Percentiles rank a stretch among this genome's conserved stretches.
These are phyloP conservation scores for Starmera stellimalicola DNA, from an alignment of 1,139 yeast species.

Conservation along the genomic window DNA sequence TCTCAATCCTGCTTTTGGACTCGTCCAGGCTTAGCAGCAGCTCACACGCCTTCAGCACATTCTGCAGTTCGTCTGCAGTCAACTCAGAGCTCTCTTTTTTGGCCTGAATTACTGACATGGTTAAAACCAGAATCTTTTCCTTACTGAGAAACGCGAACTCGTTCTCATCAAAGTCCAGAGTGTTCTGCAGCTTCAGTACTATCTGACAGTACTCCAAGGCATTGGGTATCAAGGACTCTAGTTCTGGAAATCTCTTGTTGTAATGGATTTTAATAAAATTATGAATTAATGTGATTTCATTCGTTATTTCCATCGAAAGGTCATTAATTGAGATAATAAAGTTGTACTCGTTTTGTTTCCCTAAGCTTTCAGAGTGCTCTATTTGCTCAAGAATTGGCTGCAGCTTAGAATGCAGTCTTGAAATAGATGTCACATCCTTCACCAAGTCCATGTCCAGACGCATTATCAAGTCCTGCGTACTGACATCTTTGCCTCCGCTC, in stretches of 20 bases:
- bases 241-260: constrained; percentile 58
- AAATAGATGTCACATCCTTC: constrained; percentile 8
- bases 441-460: constrained; percentile 6
- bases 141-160: constrained; percentile 34
- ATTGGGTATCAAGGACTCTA: constrained; percentile 53
- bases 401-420: constrained; percentile 8
- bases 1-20: constrained; percentile 35
- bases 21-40: constrained; percentile 37
- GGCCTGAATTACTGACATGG: constrained; percentile 59
- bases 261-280: constrained; percentile 45
- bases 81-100: constrained; percentile 22
- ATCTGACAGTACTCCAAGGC: constrained; percentile 57
- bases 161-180: constrained; percentile 26
- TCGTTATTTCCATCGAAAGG: constrained; percentile 43
- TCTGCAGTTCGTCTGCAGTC: constrained; percentile 27
- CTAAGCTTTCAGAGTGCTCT: constrained; percentile 7
- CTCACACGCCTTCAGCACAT: constrained; percentile 37
- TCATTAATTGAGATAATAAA: constrained; percentile 50
- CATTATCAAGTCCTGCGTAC: constrained; percentile 4
- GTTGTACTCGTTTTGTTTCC: constrained; percentile 28
- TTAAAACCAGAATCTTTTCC: constrained; percentile 62
- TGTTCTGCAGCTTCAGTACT: constrained; percentile 44
- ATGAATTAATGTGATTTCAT: constrained; percentile 45
- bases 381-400: constrained; percentile 9
- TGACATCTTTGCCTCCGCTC: constrained; percentile 4